phyloP scores from a whole-genome alignment of 2,329 filamentous ascomycete genomes.

The Pseudocercospora musae region DNA sequence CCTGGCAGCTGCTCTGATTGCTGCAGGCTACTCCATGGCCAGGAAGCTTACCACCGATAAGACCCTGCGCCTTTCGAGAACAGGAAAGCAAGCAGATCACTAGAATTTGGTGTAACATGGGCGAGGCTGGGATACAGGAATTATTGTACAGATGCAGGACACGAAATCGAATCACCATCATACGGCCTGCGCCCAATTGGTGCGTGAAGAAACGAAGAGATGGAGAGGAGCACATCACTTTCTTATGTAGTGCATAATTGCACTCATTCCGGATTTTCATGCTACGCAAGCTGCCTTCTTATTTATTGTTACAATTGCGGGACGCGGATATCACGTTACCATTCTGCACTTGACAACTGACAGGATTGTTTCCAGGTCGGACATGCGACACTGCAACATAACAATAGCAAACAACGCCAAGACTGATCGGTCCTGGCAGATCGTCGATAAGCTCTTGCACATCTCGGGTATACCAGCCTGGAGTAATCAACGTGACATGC shows the following conservation, averaged over 20 bases:
- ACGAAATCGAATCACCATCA: neutral
- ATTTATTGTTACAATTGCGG: neutral
- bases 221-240: neutral
- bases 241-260: neutral
- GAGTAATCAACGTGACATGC: neutral
- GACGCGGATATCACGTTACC: constrained; percentile 25
- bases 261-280: neutral
- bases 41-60: constrained; percentile 87
- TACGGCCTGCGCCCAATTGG: neutral
- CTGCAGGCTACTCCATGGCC: constrained; percentile 75
- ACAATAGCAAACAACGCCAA: neutral
- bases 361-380: neutral
- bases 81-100: constrained; percentile 45
- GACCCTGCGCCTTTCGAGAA: constrained; percentile 81
- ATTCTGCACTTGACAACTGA: neutral
- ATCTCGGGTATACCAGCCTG: neutral
- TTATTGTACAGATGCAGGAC: constrained; percentile 1
- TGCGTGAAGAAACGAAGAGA: neutral
- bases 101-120: constrained; percentile 6
- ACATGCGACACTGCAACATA: neutral
- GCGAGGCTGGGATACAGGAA: neutral
- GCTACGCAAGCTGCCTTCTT: neutral
- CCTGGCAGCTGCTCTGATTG: constrained; percentile 69
- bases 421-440: neutral
- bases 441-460: neutral